These are phyloP conservation scores for Metarhizium brunneum DNA, from an alignment of 2,329 filamentous ascomycete genomes.

Conservation along the genomic window DNA sequence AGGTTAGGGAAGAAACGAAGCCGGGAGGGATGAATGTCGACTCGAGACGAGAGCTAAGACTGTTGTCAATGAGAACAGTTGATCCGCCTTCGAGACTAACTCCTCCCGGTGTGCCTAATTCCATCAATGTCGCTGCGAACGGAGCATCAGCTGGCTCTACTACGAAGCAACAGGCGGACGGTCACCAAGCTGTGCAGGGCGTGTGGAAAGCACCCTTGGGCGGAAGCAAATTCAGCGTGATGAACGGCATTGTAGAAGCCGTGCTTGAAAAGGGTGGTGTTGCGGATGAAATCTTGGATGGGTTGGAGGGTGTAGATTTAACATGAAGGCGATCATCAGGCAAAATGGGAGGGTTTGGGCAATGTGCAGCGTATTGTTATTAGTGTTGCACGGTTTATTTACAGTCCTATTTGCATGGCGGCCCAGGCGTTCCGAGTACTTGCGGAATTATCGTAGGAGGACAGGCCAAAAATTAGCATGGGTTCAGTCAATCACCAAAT, in stretches of 20 bases:
- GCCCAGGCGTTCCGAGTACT: neutral
- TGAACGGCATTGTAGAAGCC: conserved; percentile 67
- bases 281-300: conserved; percentile 76
- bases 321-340: conserved; percentile 27
- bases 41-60: conserved; percentile 37
- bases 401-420: neutral
- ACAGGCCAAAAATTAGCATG: neutral
- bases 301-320: conserved; percentile 67
- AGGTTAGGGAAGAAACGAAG: conserved; percentile 20
- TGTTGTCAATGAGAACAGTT: conserved; percentile 63
- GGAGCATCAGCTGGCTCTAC: conserved; percentile 26
- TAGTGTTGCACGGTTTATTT: neutral
- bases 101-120: conserved; percentile 58
- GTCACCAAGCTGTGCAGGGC: conserved; percentile 48
- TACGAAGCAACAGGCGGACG: conserved; percentile 31
- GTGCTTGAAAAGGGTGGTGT: conserved; percentile 71
- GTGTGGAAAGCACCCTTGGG: conserved; percentile 84
- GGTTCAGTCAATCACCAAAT: conserved; percentile 52
- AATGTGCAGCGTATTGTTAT: neutral
- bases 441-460: too few relatives aligned
- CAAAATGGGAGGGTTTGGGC: neutral
- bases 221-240: conserved; percentile 65
- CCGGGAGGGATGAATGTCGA: conserved; percentile 32
- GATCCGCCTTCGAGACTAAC: conserved; percentile 68
- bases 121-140: conserved; percentile 47